Base-by-base conservation (phyloP, 2,329 filamentous ascomycete genomes). In the Xylaria sp. region DNA sequence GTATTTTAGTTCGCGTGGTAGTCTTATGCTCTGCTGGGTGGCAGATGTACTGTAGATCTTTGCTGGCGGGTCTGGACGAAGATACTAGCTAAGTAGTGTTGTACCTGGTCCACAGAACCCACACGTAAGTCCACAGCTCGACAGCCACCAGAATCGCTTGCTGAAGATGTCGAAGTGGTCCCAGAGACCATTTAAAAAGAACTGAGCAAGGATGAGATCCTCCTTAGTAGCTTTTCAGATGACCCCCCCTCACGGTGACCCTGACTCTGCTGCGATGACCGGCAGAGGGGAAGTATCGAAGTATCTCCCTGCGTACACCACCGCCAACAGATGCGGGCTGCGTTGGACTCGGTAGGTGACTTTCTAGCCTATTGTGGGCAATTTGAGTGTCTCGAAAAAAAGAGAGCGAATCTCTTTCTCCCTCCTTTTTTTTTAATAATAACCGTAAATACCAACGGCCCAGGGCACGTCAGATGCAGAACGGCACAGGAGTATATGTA, bases 1-100 rank as follows among this genome's bases (percentile, higher is more conserved):
- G 77, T 80, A 79, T 81, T 79, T 79, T 72, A 79, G 79, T 69
- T 55, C 74, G 75, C 32, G 76, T 75, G 75, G 77, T 75, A 78
- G 71, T 72, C 72, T 75, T 75, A 71, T 70, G 74, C 69, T 67
- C 73, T 73, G 72, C 76, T 72, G 71, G 72, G 70, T 77, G 69
- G 72, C 55, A 75, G 77, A 77, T 75, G 74, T 73, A 74, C 25
- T 75, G 79, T 75, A 73, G 78, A 77, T 77, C 77, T 75, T 66
- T 66, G 40, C 57, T 69, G 70, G 70, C 72, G 66, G 72, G 68
- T 64, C 65, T 74, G 75, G 74, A 63, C 58, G 69, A 71, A 76
- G 74, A 76, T 78, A 66, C 58, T 65, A 71, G 23, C 35, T 53
- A 40, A 48, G 65, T 70, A 75, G 75, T 75, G 73, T 75, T 65